Evolutionary conservation across 1,139 yeast species (phyloP), one percentile per base, ranked within the genome.

Genomic region (Wickerhamomyces sp.): DNA sequence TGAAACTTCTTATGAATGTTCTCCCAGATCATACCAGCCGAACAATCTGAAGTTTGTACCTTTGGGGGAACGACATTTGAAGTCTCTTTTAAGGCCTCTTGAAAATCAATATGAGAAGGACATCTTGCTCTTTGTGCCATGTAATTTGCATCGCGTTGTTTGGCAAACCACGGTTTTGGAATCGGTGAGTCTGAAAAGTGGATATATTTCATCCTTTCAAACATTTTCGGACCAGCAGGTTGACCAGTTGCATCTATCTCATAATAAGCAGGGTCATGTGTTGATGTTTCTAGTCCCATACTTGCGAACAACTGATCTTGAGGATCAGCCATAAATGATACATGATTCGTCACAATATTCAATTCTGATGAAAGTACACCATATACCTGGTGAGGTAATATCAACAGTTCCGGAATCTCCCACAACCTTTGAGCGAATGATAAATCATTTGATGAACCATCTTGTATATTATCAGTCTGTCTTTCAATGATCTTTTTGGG

Each of bases 141-240:
- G n/a, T 45, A 45, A 1, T 13, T 30, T 8, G 33, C 27, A 7
- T 32, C 11, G 10, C 10, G 27, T 10, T 45, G 34, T 32, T 26
- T 14, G 4, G 14, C 2, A 11, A 37, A 64, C 78, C 78, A 72
- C 10, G 78, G 78, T 50, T 73, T 72, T 3, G 78, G 77, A 6
- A 72, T 67, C 1, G 78, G 78, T 0, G 69, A 64, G 51, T 73
- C 77, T 0, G 74, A 68, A 51, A 71, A 73, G 47, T 73, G 78
- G 26, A 69, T 54, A 33, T 72, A 54, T 48, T 65, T 69, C 13
- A 63, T 54, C 2, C 51, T 48, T 23, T 52, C 40, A 29, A 52
- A 47, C 2, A 44, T 30, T 35, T 4, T 18, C 23, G 27, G 11
- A 15, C 13, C 23, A 26, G 36, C 18, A 10, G 41, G 42, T 18